A percentile compares a stretch with the other conserved stretches of the same genome.
These are phyloP conservation scores for Clathrospora elynae DNA, from an alignment of 2,329 filamentous ascomycete species.

Conservation along the genomic window DNA sequence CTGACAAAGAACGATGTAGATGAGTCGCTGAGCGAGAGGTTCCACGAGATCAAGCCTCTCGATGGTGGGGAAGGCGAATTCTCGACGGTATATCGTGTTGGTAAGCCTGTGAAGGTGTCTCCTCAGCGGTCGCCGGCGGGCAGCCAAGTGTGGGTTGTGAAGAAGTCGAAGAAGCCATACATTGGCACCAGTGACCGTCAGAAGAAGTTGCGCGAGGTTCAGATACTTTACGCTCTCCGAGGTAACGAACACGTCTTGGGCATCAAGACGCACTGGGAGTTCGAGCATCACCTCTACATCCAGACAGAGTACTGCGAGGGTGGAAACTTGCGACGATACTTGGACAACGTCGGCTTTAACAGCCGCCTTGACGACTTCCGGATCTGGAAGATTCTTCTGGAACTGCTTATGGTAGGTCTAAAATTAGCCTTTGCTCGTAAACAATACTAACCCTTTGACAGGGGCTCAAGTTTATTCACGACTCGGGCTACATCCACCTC, in stretches of 20 bases:
- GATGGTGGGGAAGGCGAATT: slow-evolving; percentile 85
- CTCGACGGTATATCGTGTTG: slow-evolving; percentile 86
- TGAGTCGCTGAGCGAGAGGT: slow-evolving; percentile 72
- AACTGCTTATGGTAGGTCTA: slow-evolving; percentile 74
- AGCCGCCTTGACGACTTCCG: slow-evolving; percentile 94
- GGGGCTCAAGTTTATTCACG: slow-evolving; percentile 89
- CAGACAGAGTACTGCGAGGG: slow-evolving; percentile 98
- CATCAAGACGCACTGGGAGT: slow-evolving; percentile 86
- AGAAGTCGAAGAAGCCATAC: slow-evolving; percentile 85
- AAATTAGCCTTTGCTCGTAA: not conserved
- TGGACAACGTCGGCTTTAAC: slow-evolving; percentile 79
- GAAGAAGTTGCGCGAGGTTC: slow-evolving; percentile 81
- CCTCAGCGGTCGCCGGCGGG: slow-evolving; percentile 30
- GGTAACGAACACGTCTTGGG: slow-evolving; percentile 84
- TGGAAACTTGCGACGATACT: slow-evolving; percentile 84
- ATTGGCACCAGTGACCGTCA: slow-evolving; percentile 79
- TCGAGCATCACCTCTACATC: slow-evolving; percentile 85
- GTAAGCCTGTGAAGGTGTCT: slow-evolving; percentile 51
- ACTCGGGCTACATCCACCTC: slow-evolving; percentile 82
- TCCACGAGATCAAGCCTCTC: slow-evolving; percentile 74
- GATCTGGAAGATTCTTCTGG: slow-evolving; percentile 96
- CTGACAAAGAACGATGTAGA: slow-evolving; percentile 77
- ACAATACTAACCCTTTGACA: slow-evolving; percentile 50
- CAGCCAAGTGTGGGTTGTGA: slow-evolving; percentile 78
- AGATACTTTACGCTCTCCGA: slow-evolving; percentile 74